Evolutionary conservation across 129 eudicot genomes (phyloP).

Genomic region (Artemisia annua): DNA sequence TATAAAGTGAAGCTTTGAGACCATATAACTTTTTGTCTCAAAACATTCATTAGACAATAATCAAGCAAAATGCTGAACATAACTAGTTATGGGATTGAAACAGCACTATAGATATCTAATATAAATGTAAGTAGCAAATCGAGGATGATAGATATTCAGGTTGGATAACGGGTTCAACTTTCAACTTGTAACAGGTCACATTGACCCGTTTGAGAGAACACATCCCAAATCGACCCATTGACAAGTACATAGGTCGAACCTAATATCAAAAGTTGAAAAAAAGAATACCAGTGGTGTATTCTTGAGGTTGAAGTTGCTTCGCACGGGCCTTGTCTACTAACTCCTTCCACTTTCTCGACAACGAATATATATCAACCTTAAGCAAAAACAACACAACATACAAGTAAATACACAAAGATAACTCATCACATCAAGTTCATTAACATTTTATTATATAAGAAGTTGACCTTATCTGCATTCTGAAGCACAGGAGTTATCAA

Average conservation of each 20-base stretch:
- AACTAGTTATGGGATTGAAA: background rate
- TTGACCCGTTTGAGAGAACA: background rate
- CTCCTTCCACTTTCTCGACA: conserved; percentile 98
- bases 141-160: background rate
- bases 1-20: background rate
- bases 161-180: background rate
- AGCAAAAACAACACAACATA: conserved; percentile 19
- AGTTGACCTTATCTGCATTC: conserved; percentile 87
- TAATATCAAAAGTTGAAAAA: conserved; percentile 2
- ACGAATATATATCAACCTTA: conserved; percentile 82
- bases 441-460: background rate
- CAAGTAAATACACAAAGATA: background rate
- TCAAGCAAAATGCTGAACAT: background rate
- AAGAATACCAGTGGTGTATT: conserved; percentile 74
- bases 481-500: conserved; percentile 95
- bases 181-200: background rate
- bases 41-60: background rate
- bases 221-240: background rate
- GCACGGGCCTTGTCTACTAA: conserved; percentile 96
- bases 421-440: conserved; percentile 19
- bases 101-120: background rate
- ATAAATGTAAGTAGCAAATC: background rate
- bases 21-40: background rate
- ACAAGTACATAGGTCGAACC: background rate
- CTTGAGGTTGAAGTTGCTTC: conserved; percentile 93